A percentile compares a stretch with the other conserved stretches of the same genome.
Conservation (phyloP, 805 yeast species). For the Cyberlindnera xylosilytica region DNA sequence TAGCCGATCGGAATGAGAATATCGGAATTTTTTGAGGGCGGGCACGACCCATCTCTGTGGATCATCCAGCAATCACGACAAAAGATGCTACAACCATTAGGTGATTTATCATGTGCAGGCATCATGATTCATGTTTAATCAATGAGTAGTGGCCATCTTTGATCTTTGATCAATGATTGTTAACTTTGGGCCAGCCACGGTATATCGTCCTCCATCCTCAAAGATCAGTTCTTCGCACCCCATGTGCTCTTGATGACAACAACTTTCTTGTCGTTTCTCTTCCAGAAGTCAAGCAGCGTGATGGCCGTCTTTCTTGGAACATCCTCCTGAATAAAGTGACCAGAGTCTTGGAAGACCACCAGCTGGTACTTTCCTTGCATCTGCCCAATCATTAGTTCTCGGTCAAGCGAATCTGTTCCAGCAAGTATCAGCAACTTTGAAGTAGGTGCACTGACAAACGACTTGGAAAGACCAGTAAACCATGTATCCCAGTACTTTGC, state of each 20-base stretch:
- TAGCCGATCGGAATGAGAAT: too few relatives aligned
- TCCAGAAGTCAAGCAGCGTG: constrained; percentile 45
- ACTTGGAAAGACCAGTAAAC: constrained; percentile 68
- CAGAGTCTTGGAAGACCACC: constrained; percentile 74
- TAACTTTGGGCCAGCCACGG: too few relatives aligned
- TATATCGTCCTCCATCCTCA: too few relatives aligned
- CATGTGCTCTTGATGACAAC: constrained; percentile 37
- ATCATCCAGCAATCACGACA: too few relatives aligned
- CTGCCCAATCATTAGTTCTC: constrained; percentile 85
- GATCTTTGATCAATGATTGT: too few relatives aligned
- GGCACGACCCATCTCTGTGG: too few relatives aligned
- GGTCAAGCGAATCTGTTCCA: constrained; percentile 87
- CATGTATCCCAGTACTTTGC: constrained; percentile 75
- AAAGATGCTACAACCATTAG: too few relatives aligned
- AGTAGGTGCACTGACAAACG: constrained; percentile 45
- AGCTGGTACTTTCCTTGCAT: constrained; percentile 97
- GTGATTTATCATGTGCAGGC: too few relatives aligned
- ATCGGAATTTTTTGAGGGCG: too few relatives aligned
- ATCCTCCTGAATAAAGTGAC: constrained; percentile 97
- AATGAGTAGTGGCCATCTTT: too few relatives aligned
- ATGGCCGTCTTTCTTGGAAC: constrained; percentile 64
- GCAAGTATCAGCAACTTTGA: constrained; percentile 79
- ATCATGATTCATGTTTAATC: too few relatives aligned
- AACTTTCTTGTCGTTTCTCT: constrained; percentile 35
- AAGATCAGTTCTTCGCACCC: constrained; percentile 24